A percentile compares a stretch with the other conserved stretches of the same genome.
Conservation (phyloP, 352 stramenopile genomes). For the Phytophthora tubulina region DNA sequence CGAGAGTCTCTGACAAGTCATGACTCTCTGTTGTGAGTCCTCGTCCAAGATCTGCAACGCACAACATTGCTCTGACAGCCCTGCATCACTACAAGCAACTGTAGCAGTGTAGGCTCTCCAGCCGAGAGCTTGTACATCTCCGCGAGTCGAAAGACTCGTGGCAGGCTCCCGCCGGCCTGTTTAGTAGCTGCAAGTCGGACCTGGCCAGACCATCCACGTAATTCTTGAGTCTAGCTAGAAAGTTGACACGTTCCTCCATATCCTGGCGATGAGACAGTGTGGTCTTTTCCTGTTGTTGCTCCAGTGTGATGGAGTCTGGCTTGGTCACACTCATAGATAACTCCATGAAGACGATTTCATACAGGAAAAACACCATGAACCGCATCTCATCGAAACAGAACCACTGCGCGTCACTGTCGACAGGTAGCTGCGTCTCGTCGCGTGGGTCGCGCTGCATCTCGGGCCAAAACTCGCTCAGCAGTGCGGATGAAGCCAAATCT, state of each 20-base stretch:
- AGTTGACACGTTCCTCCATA: constrained; percentile 81
- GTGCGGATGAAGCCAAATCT: constrained; percentile 68
- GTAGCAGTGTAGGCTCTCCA: constrained; percentile 80
- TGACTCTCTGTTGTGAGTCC: constrained; percentile 76
- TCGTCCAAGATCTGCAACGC: constrained; percentile 88
- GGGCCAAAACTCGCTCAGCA: constrained; percentile 78
- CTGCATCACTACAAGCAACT: constrained; percentile 86
- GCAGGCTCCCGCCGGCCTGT: constrained; percentile 44
- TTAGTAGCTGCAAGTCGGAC: constrained; percentile 61
- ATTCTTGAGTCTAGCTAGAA: constrained; percentile 65
- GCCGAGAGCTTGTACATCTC: constrained; percentile 76
- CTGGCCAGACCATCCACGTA: constrained; percentile 69
- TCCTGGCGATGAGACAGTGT: constrained; percentile 72
- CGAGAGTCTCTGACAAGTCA: constrained; percentile 78
- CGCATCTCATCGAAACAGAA: constrained; percentile 89
- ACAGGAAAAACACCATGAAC: constrained; percentile 83
- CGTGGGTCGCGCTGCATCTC: constrained; percentile 64
- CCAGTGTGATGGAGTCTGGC: constrained; percentile 70
- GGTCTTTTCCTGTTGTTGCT: constrained; percentile 49
- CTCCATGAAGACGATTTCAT: constrained; percentile 89
- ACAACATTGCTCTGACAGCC: constrained; percentile 87
- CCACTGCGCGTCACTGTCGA: constrained; percentile 72
- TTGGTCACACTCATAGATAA: constrained; percentile 87
- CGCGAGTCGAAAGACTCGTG: constrained; percentile 78
- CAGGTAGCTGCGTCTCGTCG: constrained; percentile 44